These are phyloP conservation scores for Leccinum sublutescens DNA, from an alignment of 768 basidiomycete species.

Conservation along the genomic window DNA sequence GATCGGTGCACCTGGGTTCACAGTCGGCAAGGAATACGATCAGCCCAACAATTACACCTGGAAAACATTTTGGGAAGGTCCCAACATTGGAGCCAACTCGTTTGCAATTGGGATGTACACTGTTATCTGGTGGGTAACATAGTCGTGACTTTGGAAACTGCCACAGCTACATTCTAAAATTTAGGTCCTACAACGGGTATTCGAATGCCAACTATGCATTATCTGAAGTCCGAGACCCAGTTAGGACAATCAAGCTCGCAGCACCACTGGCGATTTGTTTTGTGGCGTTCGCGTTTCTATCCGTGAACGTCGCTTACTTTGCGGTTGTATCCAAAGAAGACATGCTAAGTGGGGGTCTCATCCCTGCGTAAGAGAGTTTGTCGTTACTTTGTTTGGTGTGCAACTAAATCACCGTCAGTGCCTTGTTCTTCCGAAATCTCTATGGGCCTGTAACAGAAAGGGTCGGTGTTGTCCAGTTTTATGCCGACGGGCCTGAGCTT, in stretches of 20 bases:
- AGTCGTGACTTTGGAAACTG: neutral
- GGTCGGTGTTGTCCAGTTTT: slow-evolving; percentile 33
- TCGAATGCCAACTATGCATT: slow-evolving; percentile 74
- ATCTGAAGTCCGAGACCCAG: slow-evolving; percentile 67
- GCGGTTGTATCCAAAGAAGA: slow-evolving; percentile 69
- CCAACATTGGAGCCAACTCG: slow-evolving; percentile 52
- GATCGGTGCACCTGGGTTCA: slow-evolving; percentile 46
- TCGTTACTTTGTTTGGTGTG: neutral
- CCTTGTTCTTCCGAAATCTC: slow-evolving; percentile 72
- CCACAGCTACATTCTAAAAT: neutral
- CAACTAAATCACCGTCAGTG: slow-evolving; percentile 35
- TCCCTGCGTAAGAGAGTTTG: slow-evolving; percentile 56
- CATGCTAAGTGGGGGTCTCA: slow-evolving; percentile 60
- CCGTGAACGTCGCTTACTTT: slow-evolving; percentile 72
- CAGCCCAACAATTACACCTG: slow-evolving; percentile 58
- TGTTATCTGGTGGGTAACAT: slow-evolving; percentile 57
- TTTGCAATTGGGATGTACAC: slow-evolving; percentile 65
- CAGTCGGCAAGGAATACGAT: slow-evolving; percentile 49
- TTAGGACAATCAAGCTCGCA: slow-evolving; percentile 68
- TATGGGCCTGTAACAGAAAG: slow-evolving; percentile 62
- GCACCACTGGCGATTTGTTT: slow-evolving; percentile 62
- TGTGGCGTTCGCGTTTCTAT: slow-evolving; percentile 59
- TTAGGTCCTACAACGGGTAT: slow-evolving; percentile 74
- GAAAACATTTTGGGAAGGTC: slow-evolving; percentile 64
- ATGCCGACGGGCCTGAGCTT: neutral